These are phyloP conservation scores for Lentithecium fluviatile DNA, from an alignment of 495 filamentous ascomycete genomes.

Conservation along the genomic window DNA sequence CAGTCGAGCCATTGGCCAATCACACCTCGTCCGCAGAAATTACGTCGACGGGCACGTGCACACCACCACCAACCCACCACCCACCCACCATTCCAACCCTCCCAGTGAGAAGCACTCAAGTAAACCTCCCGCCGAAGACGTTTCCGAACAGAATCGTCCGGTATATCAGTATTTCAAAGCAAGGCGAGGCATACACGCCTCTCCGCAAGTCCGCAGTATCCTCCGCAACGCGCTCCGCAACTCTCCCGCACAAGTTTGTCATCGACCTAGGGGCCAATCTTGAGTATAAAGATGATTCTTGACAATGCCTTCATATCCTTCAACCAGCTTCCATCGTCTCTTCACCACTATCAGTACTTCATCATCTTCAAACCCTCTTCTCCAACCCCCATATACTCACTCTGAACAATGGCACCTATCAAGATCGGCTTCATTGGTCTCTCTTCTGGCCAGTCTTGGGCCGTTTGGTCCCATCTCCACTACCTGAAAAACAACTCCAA, in stretches of 20 bases:
- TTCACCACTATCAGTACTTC: neutral
- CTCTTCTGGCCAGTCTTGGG: conserved; percentile 45
- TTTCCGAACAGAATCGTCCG: conserved; percentile 1
- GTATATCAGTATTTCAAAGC: conserved; percentile 1
- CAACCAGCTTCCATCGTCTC: neutral
- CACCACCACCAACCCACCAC: too few relatives aligned
- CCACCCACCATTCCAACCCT: too few relatives aligned
- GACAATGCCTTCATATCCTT: neutral
- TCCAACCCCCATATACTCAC: neutral
- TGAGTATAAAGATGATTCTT: conserved; percentile 4
- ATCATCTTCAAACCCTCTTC: neutral
- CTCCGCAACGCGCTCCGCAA: conserved; percentile 12
- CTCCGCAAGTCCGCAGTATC: conserved; percentile 12
- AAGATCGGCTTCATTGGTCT: conserved; percentile 34
- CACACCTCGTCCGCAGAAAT: too few relatives aligned
- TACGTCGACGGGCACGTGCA: too few relatives aligned
- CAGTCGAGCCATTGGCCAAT: too few relatives aligned
- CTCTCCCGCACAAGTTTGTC: conserved; percentile 10
- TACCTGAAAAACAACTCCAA: conserved; percentile 48
- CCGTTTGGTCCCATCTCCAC: conserved; percentile 55
- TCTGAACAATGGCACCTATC: conserved; percentile 21
- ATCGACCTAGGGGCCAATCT: conserved; percentile 1
- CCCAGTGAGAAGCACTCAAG: too few relatives aligned
- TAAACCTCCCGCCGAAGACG: too few relatives aligned
- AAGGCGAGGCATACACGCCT: neutral